Percentiles rank a stretch among this genome's conserved stretches.
phyloP scores from a whole-genome alignment of 176 grass and related monocot genomes.

The Triticum timopheevii region DNA sequence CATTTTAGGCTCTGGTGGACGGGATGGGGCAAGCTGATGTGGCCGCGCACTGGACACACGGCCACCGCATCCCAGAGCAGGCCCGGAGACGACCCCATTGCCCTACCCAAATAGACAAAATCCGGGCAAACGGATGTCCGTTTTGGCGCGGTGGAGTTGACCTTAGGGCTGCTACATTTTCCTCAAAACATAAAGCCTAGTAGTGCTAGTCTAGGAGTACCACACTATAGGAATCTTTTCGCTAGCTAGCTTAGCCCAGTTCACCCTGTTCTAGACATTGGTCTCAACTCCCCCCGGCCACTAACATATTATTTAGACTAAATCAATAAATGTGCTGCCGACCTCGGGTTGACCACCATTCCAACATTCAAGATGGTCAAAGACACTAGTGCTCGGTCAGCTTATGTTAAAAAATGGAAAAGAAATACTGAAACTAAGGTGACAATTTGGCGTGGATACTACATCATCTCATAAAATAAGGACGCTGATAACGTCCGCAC shows the following conservation, averaged over 20 bases:
- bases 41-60: too few relatives aligned
- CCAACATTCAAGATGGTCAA: background rate
- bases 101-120: too few relatives aligned
- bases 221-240: conserved; percentile 26
- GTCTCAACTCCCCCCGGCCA: background rate
- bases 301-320: too few relatives aligned
- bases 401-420: background rate
- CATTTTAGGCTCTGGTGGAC: too few relatives aligned
- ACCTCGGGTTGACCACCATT: conserved; percentile 8
- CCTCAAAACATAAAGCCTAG: background rate
- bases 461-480: background rate
- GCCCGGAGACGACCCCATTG: too few relatives aligned
- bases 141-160: too few relatives aligned
- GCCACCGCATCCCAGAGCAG: too few relatives aligned
- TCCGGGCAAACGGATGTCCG: too few relatives aligned
- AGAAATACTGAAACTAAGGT: background rate
- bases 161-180: conserved; percentile 3
- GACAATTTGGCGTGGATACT: background rate
- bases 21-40: too few relatives aligned
- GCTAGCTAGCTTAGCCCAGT: background rate
- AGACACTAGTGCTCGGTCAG: background rate
- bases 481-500: too few relatives aligned
- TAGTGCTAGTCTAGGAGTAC: background rate
- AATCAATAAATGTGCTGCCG: conserved; percentile 3
- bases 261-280: conserved; percentile 24